phyloP scores from a whole-genome alignment of 208 protist genomes.

The Leishmania tropica region DNA sequence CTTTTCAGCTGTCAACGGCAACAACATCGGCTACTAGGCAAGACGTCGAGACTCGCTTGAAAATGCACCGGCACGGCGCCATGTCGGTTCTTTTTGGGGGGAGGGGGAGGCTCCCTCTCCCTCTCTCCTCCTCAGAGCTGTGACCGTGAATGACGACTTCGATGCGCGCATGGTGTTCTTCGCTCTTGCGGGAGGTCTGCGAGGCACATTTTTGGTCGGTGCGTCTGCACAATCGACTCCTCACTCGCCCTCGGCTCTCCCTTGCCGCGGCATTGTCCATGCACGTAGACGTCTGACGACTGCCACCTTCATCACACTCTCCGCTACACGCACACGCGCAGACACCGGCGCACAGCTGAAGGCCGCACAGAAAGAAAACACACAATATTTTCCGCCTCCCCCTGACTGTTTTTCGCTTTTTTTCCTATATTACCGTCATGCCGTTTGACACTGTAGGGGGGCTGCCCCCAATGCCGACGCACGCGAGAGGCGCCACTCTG shows the following conservation, averaged over 20 bases:
- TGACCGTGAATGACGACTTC: not conserved
- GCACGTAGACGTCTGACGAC: not conserved
- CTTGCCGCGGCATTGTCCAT: not conserved
- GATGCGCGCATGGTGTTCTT: not conserved
- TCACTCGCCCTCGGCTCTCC: not conserved
- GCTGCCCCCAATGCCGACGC: constrained; percentile 22
- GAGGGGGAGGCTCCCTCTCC: not conserved
- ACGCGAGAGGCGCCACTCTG: constrained; percentile 9
- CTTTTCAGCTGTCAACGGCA: not conserved
- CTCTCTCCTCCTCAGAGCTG: not conserved
- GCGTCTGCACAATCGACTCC: not conserved
- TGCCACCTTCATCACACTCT: not conserved
- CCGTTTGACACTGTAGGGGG: constrained; percentile 25
- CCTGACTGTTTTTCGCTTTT: not conserved
- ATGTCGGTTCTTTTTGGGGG: not conserved
- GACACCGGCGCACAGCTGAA: not conserved
- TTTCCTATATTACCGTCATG: not conserved
- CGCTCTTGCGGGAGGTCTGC: not conserved
- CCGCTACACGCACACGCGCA: not conserved
- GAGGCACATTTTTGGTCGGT: not conserved
- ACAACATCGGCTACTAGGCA: not conserved
- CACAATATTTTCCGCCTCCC: not conserved
- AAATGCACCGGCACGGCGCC: not conserved
- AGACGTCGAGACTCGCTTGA: not conserved
- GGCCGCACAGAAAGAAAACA: not conserved